Percentiles rank a stretch among this genome's conserved stretches.
Evolutionary conservation across 1,284 basidiomycete species (phyloP).

Genomic region (Leccinum subfulvum): DNA sequence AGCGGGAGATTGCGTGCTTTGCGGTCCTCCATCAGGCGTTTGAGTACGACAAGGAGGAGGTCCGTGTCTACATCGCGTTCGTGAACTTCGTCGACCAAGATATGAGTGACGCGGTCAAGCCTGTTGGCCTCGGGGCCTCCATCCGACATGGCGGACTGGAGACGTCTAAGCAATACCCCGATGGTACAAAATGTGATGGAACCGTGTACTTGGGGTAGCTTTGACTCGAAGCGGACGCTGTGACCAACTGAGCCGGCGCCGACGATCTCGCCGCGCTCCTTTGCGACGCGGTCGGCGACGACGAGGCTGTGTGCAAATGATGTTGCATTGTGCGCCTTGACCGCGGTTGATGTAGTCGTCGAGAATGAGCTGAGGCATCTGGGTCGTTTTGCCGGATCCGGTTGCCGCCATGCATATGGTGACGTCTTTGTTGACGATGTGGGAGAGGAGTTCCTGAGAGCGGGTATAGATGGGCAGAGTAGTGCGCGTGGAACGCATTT

Average conservation of each 20-base stretch:
- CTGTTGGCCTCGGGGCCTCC: slow-evolving; percentile 36
- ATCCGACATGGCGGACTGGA: slow-evolving; percentile 75
- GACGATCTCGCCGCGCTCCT: slow-evolving; percentile 78
- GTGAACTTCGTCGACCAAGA: slow-evolving; percentile 95
- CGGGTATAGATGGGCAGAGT: slow-evolving; percentile 75
- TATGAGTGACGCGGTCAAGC: slow-evolving; percentile 86
- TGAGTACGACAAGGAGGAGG: slow-evolving; percentile 87
- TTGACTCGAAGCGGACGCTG: slow-evolving; percentile 89
- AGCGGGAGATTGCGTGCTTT: slow-evolving; percentile 73
- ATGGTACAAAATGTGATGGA: slow-evolving; percentile 94
- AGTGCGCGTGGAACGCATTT: slow-evolving; percentile 68
- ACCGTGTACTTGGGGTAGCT: slow-evolving; percentile 80
- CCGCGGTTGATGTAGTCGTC: slow-evolving; percentile 81
- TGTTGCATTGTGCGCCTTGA: slow-evolving; percentile 84
- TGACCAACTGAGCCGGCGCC: slow-evolving; percentile 82
- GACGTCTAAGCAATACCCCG: slow-evolving; percentile 85
- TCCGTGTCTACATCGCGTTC: slow-evolving; percentile 96
- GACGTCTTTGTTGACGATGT: slow-evolving; percentile 80
- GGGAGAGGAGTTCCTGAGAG: slow-evolving; percentile 63
- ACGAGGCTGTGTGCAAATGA: slow-evolving; percentile 92
- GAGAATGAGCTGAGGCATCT: slow-evolving; percentile 90
- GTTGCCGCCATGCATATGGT: slow-evolving; percentile 95
- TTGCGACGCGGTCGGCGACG: slow-evolving; percentile 88
- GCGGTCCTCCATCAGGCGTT: slow-evolving; percentile 80
- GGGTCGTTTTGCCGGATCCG: slow-evolving; percentile 95